Base-by-base conservation (phyloP, 352 stramenopile species). In the Phytophthora cryptogea region DNA sequence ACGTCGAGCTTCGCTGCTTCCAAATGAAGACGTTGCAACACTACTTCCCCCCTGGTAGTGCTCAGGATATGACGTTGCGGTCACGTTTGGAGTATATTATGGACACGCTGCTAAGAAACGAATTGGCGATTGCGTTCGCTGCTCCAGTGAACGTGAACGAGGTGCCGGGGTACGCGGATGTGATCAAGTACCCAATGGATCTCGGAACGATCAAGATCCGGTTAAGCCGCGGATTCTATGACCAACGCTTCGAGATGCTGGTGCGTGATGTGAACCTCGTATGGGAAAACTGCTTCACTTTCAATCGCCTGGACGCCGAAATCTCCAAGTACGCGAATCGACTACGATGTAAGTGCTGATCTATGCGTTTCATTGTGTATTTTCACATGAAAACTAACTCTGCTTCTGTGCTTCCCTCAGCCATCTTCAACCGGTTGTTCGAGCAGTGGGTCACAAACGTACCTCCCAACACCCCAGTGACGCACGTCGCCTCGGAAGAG, bases 161-260 rank as follows among this genome's bases (percentile, higher is more conserved):
- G 20, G 78, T 96, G 1, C 85, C 80, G 13, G 83, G 81, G 11
- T 96, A 96, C 51, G 51, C 60, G 2, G 68, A 81, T 33, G 45
- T 95, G 26, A 78, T 95, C 54, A 86, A 85, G 44, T 40, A 80
- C 6, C 89, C 92, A 14, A 98, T 98, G 88, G 94, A 98, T 65
- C 66, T 98, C 4, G 83, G 83, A 5, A 98, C 95, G 23, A 80
- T 98, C 35, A 86, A 83, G 17, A 72, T 78, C 27, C 87, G 92
- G 16, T 72, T 98, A 30, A 60, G 30, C 8, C 65, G 72, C 11
- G 83, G 83, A 1, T 80, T 74, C 39, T 93, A 94, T 51, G 71
- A 89, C 27, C 56, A 82, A 28, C 74, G 72, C 4, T 81, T 76
- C 14, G 65, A 88, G 30, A 71, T 80, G 17, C 54, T 91, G 2